Evolutionary conservation across 139 green algal genomes (phyloP).

Genomic region (Mesotaenium endlicherianum): DNA sequence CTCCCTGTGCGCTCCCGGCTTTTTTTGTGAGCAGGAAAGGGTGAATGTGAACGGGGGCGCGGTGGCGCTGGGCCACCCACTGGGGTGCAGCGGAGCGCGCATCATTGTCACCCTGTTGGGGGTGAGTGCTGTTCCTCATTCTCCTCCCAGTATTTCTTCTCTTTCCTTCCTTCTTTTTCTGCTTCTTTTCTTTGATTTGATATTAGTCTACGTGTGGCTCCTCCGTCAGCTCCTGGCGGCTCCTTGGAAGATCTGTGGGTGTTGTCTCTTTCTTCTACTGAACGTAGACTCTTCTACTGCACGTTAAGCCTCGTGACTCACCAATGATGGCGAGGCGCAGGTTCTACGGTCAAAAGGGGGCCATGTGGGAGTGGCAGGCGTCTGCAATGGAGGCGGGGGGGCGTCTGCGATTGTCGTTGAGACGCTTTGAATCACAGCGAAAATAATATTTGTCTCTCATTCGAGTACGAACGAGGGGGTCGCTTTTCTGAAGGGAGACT

Average conservation of each 20-base stretch:
- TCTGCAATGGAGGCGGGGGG: slow-evolving; percentile 91
- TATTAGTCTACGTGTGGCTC: no score
- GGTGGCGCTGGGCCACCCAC: slow-evolving; percentile 84
- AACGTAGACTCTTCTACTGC: neutral
- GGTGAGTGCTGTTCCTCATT: slow-evolving; percentile 51
- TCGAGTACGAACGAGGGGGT: no score
- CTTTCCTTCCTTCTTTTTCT: neutral
- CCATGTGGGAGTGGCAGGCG: slow-evolving; percentile 27
- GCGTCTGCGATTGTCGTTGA: slow-evolving; percentile 78
- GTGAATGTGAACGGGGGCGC: slow-evolving; percentile 85
- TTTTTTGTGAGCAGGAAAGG: slow-evolving; percentile 55
- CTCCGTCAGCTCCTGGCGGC: no score
- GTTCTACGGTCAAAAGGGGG: slow-evolving; percentile 17
- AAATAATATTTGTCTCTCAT: no score
- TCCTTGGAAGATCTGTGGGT: no score
- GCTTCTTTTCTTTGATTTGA: neutral
- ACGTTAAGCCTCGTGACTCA: neutral
- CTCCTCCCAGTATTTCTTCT: neutral
- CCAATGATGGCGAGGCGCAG: neutral
- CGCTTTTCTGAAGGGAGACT: no score
- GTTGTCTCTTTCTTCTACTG: slow-evolving; percentile 4
- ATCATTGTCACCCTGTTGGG: slow-evolving; percentile 81
- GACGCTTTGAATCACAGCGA: neutral
- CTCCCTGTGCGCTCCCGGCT: no score
- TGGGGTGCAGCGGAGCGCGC: slow-evolving; percentile 77